Evolutionary conservation across 1,139 yeast species (phyloP).

Genomic region (Pichia sp.): DNA sequence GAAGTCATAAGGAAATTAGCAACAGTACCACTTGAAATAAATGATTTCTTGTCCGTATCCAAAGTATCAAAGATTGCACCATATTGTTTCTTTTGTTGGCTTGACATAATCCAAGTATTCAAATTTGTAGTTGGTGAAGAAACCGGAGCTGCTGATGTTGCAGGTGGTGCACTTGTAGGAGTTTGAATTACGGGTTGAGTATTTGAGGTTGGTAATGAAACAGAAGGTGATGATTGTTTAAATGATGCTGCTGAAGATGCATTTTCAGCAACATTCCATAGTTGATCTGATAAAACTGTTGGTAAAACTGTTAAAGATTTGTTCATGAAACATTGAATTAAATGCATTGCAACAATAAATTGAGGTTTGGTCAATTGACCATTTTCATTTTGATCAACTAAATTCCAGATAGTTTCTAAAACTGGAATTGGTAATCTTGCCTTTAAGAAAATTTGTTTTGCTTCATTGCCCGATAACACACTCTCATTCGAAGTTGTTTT

Average conservation of each 20-base stretch:
- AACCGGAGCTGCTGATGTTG: conserved; percentile 4
- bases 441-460: conserved; percentile 79
- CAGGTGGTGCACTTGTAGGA: conserved; percentile 19
- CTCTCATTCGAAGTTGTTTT: conserved; percentile 55
- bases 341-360: conserved; percentile 90
- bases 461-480: conserved; percentile 63
- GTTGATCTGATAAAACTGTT: conserved; percentile 53
- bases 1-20: conserved; percentile 89
- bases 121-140: conserved; percentile 38
- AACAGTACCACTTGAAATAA: conserved; percentile 69
- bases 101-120: conserved; percentile 62
- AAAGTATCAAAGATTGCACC: conserved; percentile 71
- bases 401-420: conserved; percentile 82
- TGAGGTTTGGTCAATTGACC: conserved; percentile 70
- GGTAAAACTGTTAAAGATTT: conserved; percentile 51
- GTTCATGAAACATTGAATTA: conserved; percentile 74
- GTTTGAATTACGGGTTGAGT: not conserved
- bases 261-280: conserved; percentile 46
- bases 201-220: conserved; percentile 4
- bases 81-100: conserved; percentile 68
- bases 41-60: conserved; percentile 60
- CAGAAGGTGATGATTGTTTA: conserved; percentile 14
- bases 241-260: conserved; percentile 3
- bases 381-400: conserved; percentile 68
- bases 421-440: conserved; percentile 74